Evolutionary conservation across 1,284 basidiomycete species (phyloP).

Genomic region (Kwoniella shivajii): DNA sequence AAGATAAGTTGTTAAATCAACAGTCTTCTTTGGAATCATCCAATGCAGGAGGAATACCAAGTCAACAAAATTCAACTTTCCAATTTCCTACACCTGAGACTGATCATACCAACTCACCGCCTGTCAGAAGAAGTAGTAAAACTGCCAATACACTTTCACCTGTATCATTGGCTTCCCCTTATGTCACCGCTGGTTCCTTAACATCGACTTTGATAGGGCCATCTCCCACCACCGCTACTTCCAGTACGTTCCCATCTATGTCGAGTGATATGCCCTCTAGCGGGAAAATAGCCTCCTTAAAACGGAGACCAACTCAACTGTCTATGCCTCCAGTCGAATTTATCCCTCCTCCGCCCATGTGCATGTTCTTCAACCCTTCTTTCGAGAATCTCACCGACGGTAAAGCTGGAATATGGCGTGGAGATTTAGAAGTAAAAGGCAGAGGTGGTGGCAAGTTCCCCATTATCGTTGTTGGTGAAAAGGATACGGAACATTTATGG

Average conservation of each 20-base stretch:
- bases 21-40: neutral
- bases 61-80: slow-evolving; percentile 11
- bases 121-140: slow-evolving; percentile 2
- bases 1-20: neutral
- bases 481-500: slow-evolving; percentile 42
- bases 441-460: slow-evolving; percentile 46
- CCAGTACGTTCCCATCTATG: neutral
- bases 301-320: slow-evolving; percentile 26
- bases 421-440: slow-evolving; percentile 44
- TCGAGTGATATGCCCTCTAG: neutral
- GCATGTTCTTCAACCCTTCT: slow-evolving; percentile 50
- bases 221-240: slow-evolving; percentile 1
- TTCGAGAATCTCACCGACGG: slow-evolving; percentile 47
- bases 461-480: slow-evolving; percentile 45
- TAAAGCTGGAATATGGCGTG: slow-evolving; percentile 50
- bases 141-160: slow-evolving; percentile 5
- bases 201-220: slow-evolving; percentile 1
- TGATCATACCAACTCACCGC: slow-evolving; percentile 24
- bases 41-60: neutral
- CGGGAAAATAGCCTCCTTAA: neutral
- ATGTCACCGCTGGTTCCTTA: slow-evolving; percentile 16
- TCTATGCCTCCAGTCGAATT: slow-evolving; percentile 39
- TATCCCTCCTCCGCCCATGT: slow-evolving; percentile 51
- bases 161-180: slow-evolving; percentile 17
- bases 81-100: slow-evolving; percentile 42